Conservation (phyloP, 2,329 filamentous ascomycete species). For the Trichoderma atroviride region DNA sequence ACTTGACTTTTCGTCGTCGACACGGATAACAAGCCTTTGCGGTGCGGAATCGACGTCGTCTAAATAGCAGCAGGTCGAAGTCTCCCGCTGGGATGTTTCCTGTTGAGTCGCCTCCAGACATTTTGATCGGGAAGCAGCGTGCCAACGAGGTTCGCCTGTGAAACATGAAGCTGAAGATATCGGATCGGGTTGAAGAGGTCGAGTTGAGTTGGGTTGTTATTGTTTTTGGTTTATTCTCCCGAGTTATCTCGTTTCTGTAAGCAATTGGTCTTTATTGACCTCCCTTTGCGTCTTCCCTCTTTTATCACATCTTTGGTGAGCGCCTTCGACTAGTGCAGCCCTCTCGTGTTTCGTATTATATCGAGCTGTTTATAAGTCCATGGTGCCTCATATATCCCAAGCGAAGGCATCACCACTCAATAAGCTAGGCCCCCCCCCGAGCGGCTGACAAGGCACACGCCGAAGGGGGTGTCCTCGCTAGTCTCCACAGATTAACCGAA, state of each 20-base stretch:
- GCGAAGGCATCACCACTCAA: slow-evolving; percentile 17
- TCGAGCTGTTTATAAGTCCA: slow-evolving; percentile 13
- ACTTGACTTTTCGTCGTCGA: slow-evolving; percentile 17
- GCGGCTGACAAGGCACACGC: slow-evolving; percentile 2
- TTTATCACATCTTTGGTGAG: background rate
- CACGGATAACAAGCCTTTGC: slow-evolving; percentile 16
- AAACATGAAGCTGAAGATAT: background rate
- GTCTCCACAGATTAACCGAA: slow-evolving; percentile 20
- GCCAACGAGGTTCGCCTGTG: background rate
- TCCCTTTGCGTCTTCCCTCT: background rate
- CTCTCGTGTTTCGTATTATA: background rate
- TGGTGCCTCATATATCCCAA: slow-evolving; percentile 2
- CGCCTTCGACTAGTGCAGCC: background rate
- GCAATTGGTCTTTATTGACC: slow-evolving; percentile 10
- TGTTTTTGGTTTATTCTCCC: background rate
- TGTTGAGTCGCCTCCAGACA: slow-evolving; percentile 7
- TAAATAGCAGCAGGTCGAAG: slow-evolving; percentile 13
- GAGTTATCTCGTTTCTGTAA: background rate
- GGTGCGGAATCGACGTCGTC: slow-evolving; percentile 14
- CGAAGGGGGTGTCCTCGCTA: slow-evolving; percentile 1
- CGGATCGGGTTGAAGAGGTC: background rate
- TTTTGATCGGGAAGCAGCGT: background rate
- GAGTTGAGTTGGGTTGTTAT: background rate
- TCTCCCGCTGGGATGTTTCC: slow-evolving; percentile 13
- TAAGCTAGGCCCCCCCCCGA: slow-evolving; percentile 17